Conservation (phyloP, 164 flowering plant genomes). For the Malania oleifera region DNA sequence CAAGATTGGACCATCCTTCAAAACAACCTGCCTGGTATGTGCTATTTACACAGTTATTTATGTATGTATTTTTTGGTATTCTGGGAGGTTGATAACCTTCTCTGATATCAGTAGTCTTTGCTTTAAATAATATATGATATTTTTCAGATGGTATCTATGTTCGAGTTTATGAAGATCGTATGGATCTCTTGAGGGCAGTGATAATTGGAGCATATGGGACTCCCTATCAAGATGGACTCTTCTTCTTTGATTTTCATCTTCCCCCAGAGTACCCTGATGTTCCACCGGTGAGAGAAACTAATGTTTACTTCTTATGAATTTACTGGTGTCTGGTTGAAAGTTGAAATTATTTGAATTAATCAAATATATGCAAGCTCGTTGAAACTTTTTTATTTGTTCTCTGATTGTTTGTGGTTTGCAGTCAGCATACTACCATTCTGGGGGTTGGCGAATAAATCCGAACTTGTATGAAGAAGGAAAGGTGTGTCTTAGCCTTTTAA, state of each 20-base stretch:
- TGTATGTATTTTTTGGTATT: neutral
- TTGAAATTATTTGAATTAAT: neutral
- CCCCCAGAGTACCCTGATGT: constrained; percentile 93
- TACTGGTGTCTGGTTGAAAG: neutral
- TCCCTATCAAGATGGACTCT: constrained; percentile 99
- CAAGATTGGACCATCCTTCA: constrained; percentile 98
- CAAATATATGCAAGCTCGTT: neutral
- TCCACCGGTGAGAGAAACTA: constrained; percentile 68
- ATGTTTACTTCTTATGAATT: neutral
- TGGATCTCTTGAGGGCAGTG: constrained; percentile 95
- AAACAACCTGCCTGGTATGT: constrained; percentile 84
- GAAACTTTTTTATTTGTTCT: neutral
- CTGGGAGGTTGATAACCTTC: neutral
- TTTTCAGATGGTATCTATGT: constrained; percentile 79
- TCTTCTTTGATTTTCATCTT: constrained; percentile 96
- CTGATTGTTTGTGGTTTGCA: constrained; percentile 35
- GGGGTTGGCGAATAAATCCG: constrained; percentile 98
- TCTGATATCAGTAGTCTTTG: neutral
- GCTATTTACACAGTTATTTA: neutral
- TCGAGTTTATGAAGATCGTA: constrained; percentile 91
- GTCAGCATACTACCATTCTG: constrained; percentile 97
- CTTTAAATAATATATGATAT: constrained; percentile 3
- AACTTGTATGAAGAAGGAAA: constrained; percentile 98
- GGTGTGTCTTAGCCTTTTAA: constrained; percentile 95
- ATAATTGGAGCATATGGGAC: constrained; percentile 97